A percentile compares a stretch with the other conserved stretches of the same genome.
phyloP scores from a whole-genome alignment of 2,329 filamentous ascomycete genomes.

The Tolypocladium guangdongense region DNA sequence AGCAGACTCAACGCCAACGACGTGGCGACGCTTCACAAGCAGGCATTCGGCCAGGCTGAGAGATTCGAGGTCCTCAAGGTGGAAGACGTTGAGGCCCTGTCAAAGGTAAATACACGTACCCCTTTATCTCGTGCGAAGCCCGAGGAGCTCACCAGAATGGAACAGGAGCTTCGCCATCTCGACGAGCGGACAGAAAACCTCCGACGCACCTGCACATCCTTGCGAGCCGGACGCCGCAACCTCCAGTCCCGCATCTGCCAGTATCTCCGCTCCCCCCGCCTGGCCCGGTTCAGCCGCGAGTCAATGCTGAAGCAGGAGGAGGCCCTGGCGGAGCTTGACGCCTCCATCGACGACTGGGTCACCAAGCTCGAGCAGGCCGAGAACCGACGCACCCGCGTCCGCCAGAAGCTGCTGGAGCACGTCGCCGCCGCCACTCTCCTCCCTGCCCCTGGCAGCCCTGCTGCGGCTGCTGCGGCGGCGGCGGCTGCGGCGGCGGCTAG shows the following conservation, averaged over 20 bases:
- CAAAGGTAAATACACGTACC: slow-evolving; percentile 35
- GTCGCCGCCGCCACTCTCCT: slow-evolving; percentile 60
- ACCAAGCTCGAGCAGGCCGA: slow-evolving; percentile 71
- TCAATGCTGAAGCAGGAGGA: slow-evolving; percentile 72
- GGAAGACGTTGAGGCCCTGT: slow-evolving; percentile 54
- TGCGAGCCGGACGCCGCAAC: slow-evolving; percentile 65
- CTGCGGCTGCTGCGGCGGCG: slow-evolving; percentile 12
- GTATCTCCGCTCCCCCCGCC: slow-evolving; percentile 60
- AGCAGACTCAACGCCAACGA: slow-evolving; percentile 37
- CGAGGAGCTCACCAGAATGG: neutral
- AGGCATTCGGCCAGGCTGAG: slow-evolving; percentile 50
- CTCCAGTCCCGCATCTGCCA: slow-evolving; percentile 68
- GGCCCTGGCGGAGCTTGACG: slow-evolving; percentile 63
- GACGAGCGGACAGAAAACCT: slow-evolving; percentile 72
- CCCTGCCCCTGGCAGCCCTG: slow-evolving; percentile 14
- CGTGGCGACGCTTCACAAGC: slow-evolving; percentile 40
- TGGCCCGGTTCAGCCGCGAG: slow-evolving; percentile 62
- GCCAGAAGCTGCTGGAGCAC: slow-evolving; percentile 73
- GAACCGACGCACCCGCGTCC: slow-evolving; percentile 62
- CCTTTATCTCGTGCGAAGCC: neutral
- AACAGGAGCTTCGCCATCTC: slow-evolving; percentile 60
- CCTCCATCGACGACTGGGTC: slow-evolving; percentile 72
- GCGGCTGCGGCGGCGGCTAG: slow-evolving; percentile 15
- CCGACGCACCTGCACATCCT: slow-evolving; percentile 62
- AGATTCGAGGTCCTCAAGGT: slow-evolving; percentile 54